These are phyloP conservation scores for Croton laevigatus DNA, from an alignment of 441 rosid genomes.

Conservation along the genomic window DNA sequence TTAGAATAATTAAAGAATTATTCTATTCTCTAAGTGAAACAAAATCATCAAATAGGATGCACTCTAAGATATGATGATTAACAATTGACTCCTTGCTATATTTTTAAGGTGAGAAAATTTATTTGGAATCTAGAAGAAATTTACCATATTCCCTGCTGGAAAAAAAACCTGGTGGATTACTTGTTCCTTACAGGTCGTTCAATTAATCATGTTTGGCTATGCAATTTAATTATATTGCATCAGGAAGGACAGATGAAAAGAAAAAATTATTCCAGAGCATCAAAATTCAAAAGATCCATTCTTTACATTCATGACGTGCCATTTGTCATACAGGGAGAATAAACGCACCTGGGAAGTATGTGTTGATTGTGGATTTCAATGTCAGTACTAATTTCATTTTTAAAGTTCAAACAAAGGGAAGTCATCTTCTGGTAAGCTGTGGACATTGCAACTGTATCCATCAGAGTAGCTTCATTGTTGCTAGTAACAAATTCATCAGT, in stretches of 20 bases:
- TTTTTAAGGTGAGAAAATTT: background rate
- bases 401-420: slow-evolving; percentile 65
- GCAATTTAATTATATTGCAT: background rate
- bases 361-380: slow-evolving; percentile 92
- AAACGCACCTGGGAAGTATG: slow-evolving; percentile 77
- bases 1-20: background rate
- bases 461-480: slow-evolving; percentile 54
- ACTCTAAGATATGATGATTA: background rate
- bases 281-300: background rate
- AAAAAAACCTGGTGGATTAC: background rate
- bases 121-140: background rate
- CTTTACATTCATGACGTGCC: background rate
- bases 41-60: background rate
- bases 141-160: background rate
- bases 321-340: background rate
- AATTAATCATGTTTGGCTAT: background rate
- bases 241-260: background rate
- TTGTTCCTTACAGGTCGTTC: background rate
- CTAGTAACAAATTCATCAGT: slow-evolving; percentile 82
- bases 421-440: slow-evolving; percentile 96
- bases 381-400: slow-evolving; percentile 83
- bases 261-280: background rate
- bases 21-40: background rate
- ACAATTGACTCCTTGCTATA: background rate
- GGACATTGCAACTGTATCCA: slow-evolving; percentile 66